A percentile compares a stretch with the other conserved stretches of the same genome.
Conservation (phyloP, 176 grass and related monocot genomes). For the Chloris gayana region DNA sequence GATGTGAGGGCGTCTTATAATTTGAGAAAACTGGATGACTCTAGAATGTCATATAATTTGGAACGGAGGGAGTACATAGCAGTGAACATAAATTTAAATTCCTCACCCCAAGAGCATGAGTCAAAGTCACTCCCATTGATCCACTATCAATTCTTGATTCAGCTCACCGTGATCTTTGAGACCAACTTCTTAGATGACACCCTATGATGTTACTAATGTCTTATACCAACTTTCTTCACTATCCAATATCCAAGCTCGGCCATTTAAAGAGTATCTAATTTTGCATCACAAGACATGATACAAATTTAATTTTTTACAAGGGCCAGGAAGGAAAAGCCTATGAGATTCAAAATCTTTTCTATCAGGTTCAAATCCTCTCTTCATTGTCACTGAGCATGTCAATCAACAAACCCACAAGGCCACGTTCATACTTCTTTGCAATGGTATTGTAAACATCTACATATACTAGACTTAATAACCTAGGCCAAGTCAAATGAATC, state of each 20-base stretch:
- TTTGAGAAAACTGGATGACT: no score
- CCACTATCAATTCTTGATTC: not conserved
- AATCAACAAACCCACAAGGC: not conserved
- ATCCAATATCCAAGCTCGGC: not conserved
- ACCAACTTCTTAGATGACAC: conserved; percentile 20
- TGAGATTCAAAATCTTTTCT: not conserved
- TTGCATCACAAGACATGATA: not conserved
- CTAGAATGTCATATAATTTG: no score
- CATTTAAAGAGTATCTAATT: conserved; percentile 1
- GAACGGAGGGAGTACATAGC: no score
- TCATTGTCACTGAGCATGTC: not conserved
- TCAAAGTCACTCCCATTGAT: not conserved
- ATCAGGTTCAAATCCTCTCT: conserved; percentile 12
- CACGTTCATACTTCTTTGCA: conserved; percentile 2
- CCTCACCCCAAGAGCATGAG: not conserved
- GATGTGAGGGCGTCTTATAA: no score
- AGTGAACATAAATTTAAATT: not conserved
- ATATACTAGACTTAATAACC: not conserved
- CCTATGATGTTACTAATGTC: not conserved
- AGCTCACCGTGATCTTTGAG: conserved; percentile 12
- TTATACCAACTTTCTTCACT: conserved; percentile 8
- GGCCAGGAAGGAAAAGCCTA: not conserved
- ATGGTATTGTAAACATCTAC: conserved; percentile 12
- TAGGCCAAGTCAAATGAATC: conserved; percentile 23
- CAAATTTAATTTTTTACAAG: conserved; percentile 11